Evolutionary conservation across 106 monocot genomes (phyloP).

Genomic region (Phalaenopsis equestris): DNA sequence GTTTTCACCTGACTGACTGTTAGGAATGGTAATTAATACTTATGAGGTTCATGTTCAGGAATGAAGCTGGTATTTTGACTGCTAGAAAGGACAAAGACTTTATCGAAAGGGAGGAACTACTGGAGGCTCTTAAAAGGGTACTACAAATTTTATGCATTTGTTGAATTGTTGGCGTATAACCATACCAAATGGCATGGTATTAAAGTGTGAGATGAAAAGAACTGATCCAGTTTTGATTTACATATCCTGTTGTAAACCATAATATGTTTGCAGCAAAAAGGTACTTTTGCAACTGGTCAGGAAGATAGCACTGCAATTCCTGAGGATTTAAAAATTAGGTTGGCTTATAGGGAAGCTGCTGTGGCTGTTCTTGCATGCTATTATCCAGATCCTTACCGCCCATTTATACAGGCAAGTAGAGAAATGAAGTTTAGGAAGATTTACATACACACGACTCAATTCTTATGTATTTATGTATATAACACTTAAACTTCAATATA

Average conservation of each 20-base stretch:
- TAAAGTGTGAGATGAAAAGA: neutral
- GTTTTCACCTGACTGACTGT: neutral
- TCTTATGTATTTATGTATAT: too few species aligned
- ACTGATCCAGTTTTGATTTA: neutral
- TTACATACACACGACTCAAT: too few species aligned
- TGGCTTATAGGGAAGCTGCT: conserved; percentile 76
- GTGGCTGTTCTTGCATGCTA: conserved; percentile 73
- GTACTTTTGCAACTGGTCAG: conserved; percentile 84
- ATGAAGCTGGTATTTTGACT: conserved; percentile 86
- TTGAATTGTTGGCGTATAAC: conserved; percentile 1
- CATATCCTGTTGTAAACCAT: neutral
- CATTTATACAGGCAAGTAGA: conserved; percentile 48
- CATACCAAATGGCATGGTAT: neutral
- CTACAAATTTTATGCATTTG: neutral
- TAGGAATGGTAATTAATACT: conserved; percentile 2
- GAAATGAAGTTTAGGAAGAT: neutral
- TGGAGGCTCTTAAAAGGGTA: conserved; percentile 77
- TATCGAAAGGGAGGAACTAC: conserved; percentile 65
- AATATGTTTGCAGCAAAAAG: conserved; percentile 67
- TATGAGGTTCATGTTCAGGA: conserved; percentile 34
- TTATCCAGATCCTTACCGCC: conserved; percentile 48
- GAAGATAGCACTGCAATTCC: conserved; percentile 68
- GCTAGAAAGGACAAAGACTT: conserved; percentile 76
- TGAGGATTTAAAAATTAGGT: conserved; percentile 64
- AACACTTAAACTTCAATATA: too few species aligned